Evolutionary conservation across 164 flowering plant genomes (phyloP), one percentile per base, ranked within the genome.

Genomic region (Stephania yunnanensis): DNA sequence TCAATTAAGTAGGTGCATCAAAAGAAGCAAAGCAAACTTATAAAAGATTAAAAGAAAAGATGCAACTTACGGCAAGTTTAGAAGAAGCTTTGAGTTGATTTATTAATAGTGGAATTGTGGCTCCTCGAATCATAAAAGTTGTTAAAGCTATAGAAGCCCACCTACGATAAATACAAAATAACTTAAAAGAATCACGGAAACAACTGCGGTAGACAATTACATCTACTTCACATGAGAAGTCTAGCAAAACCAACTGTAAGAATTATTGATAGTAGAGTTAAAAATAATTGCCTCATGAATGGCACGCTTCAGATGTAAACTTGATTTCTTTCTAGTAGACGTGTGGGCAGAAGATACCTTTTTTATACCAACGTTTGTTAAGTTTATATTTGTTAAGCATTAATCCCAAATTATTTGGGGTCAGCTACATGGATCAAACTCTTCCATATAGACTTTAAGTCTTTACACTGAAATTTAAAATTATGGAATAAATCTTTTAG

Each of bases 141-240:
- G 97, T 86, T 70, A 88, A 63, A 71, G 83, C 89, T 70, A 96
- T 94, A 45, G 97, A 83, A n/a, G 91, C 97, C 97, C 97, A 92
- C 99, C 98, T 96, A 83, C 58, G 78, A 66, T 15, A 79, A 44
- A 46, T 25, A 76, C 10, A 67, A 73, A 12, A 72, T 70, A 12
- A 68, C 22, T 52, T 30, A 1, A n/a, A 63, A 6, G 64, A 11
- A 10, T 45, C 13, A 44, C 46, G 13, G 44, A 63, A 45, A n/a
- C 29, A 65, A 64, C 42, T 22, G 64, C 64, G 64, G 63, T 42
- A 73, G 10, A 42, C 19, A 30, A 73, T 2, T 44, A 25, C 5
- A 73, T 17, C 42, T 68, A 61, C 6, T 36, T 31, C 31, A n/a
- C 70, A 31, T 68, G 70, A 68, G 46, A 30, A 68, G 25, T 13